phyloP scores from a whole-genome alignment of 305 asterid genomes.

The Solanum chacoense region DNA sequence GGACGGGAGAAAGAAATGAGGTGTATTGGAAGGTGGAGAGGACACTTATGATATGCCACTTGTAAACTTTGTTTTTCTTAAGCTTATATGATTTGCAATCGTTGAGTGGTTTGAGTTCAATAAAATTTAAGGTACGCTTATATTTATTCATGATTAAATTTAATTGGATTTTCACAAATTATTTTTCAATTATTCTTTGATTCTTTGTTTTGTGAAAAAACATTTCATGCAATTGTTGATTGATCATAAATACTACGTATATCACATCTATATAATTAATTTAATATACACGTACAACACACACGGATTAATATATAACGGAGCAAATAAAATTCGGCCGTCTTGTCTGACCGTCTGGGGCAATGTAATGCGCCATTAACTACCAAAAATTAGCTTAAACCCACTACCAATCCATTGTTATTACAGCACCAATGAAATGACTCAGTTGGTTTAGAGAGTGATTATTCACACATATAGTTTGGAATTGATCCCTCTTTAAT shows the following conservation, averaged over 20 bases:
- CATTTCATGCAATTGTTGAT: background rate
- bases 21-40: background rate
- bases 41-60: background rate
- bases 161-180: background rate
- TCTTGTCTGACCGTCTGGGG: background rate
- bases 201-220: too few species aligned
- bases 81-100: too few species aligned
- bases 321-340: background rate
- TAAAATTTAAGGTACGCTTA: too few species aligned
- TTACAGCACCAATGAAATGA: background rate
- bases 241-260: background rate
- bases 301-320: background rate
- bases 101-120: too few species aligned
- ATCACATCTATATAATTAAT: too few species aligned
- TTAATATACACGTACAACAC: background rate
- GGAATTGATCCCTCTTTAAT: too few species aligned
- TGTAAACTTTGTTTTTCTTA: too few species aligned
- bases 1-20: background rate
- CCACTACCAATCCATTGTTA: background rate
- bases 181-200: background rate
- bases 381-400: background rate
- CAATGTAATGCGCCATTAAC: background rate
- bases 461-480: fast-evolving
- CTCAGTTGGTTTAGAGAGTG: fast-evolving
- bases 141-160: too few species aligned